Conservation (phyloP, 176 grass and related monocot species). For the Zizania latifolia region DNA sequence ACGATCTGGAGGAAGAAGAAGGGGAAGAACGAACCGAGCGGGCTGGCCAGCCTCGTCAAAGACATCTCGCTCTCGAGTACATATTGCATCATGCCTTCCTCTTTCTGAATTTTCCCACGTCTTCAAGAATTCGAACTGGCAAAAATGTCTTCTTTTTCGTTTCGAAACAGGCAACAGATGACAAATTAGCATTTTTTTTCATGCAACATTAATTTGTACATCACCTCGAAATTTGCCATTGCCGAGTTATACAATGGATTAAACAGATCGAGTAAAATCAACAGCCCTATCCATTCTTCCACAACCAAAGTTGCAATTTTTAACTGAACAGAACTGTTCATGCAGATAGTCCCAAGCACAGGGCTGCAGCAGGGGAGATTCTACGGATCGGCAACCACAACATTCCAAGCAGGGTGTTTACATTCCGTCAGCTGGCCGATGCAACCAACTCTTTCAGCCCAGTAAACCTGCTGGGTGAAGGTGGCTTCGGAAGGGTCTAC, state of each 20-base stretch:
- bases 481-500: constrained; percentile 87
- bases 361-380: constrained; percentile 67
- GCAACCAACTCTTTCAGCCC: constrained; percentile 71
- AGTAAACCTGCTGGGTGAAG: constrained; percentile 80
- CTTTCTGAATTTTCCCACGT: not conserved
- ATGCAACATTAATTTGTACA: not conserved
- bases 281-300: not conserved
- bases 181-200: not conserved
- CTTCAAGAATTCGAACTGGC: not conserved
- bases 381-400: constrained; percentile 71
- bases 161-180: not conserved
- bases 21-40: constrained; percentile 30
- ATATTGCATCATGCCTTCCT: not conserved
- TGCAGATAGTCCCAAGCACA: constrained; percentile 60
- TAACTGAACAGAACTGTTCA: constrained; percentile 4
- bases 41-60: constrained; percentile 49
- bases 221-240: not conserved
- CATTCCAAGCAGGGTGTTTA: constrained; percentile 69
- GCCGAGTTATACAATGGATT: not conserved
- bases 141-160: not conserved
- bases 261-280: not conserved
- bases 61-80: constrained; percentile 72
- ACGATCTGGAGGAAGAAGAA: constrained; percentile 50
- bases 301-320: not conserved
- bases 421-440: constrained; percentile 54